A percentile compares a stretch with the other conserved stretches of the same genome.
Evolutionary conservation across 2,329 filamentous ascomycete genomes (phyloP).

Genomic region (Fusarium siculi): DNA sequence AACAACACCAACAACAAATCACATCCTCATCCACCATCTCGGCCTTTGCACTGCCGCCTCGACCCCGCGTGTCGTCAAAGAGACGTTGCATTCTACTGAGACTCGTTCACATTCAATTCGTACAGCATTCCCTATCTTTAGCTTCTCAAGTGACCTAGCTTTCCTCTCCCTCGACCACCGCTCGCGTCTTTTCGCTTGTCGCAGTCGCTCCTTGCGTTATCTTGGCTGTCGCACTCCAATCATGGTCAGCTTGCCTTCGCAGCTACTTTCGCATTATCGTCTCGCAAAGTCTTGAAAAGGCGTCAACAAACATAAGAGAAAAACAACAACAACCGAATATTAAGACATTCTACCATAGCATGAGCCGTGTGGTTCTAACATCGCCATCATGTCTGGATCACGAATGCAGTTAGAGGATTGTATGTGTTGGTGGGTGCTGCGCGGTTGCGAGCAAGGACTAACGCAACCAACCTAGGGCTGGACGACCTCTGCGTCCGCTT

Average conservation of each 20-base stretch:
- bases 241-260: slow-evolving; percentile 49
- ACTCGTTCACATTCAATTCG: neutral
- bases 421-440: slow-evolving; percentile 54
- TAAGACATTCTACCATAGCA: slow-evolving; percentile 37
- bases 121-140: neutral
- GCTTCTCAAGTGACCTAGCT: slow-evolving; percentile 25
- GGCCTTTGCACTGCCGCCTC: slow-evolving; percentile 21
- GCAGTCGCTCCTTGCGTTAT: slow-evolving; percentile 37
- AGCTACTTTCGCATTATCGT: slow-evolving; percentile 45
- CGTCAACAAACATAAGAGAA: slow-evolving; percentile 13
- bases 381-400: slow-evolving; percentile 77
- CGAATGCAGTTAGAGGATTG: slow-evolving; percentile 93
- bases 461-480: slow-evolving; percentile 70
- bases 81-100: slow-evolving; percentile 15
- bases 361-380: slow-evolving; percentile 55
- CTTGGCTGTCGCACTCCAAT: slow-evolving; percentile 38
- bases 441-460: slow-evolving; percentile 32
- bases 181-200: slow-evolving; percentile 46
- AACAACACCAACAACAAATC: slow-evolving; percentile 37
- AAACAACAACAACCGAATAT: slow-evolving; percentile 5
- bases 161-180: slow-evolving; percentile 31
- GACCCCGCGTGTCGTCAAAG: slow-evolving; percentile 26
- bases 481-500: slow-evolving; percentile 98
- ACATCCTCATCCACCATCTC: slow-evolving; percentile 9
- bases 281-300: slow-evolving; percentile 47